phyloP scores from a whole-genome alignment of 1,139 yeast species.

The Blastobotrys proliferans region DNA sequence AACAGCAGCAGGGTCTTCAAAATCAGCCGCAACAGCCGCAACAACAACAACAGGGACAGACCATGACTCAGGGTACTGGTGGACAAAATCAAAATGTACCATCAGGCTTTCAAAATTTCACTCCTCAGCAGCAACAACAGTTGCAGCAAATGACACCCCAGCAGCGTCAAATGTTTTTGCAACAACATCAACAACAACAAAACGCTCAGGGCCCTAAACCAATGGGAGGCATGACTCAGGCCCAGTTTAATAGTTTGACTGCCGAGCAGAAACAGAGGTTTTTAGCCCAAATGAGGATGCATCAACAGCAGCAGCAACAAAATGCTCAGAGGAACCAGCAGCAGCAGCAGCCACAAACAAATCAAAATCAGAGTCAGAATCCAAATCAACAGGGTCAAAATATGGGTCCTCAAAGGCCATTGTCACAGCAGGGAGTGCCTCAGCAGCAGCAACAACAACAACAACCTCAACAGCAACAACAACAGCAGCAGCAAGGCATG shows the following conservation, averaged over 20 bases:
- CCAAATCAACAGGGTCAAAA: slow-evolving; percentile 18
- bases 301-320: slow-evolving; percentile 15
- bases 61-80: neutral
- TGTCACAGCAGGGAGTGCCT: slow-evolving; percentile 24
- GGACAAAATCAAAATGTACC: neutral
- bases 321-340: slow-evolving; percentile 21
- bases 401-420: slow-evolving; percentile 23
- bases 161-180: slow-evolving; percentile 15
- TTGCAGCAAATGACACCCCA: slow-evolving; percentile 7
- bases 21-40: slow-evolving; percentile 9
- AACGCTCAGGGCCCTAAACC: neutral
- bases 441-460: slow-evolving; percentile 21
- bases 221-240: slow-evolving; percentile 5
- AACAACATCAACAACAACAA: slow-evolving; percentile 3
- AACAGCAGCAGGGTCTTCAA: neutral
- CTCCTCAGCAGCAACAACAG: slow-evolving; percentile 11
- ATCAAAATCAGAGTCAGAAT: slow-evolving; percentile 13
- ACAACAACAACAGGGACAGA: neutral
- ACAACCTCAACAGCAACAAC: slow-evolving; percentile 16
- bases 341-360: slow-evolving; percentile 16
- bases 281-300: neutral
- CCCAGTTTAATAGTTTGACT: slow-evolving; percentile 21
- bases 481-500: slow-evolving; percentile 18
- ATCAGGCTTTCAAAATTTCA: neutral
- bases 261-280: slow-evolving; percentile 24